Evolutionary conservation across 2,329 filamentous ascomycete genomes (phyloP).

Genomic region (Aspergillus calidoustus): DNA sequence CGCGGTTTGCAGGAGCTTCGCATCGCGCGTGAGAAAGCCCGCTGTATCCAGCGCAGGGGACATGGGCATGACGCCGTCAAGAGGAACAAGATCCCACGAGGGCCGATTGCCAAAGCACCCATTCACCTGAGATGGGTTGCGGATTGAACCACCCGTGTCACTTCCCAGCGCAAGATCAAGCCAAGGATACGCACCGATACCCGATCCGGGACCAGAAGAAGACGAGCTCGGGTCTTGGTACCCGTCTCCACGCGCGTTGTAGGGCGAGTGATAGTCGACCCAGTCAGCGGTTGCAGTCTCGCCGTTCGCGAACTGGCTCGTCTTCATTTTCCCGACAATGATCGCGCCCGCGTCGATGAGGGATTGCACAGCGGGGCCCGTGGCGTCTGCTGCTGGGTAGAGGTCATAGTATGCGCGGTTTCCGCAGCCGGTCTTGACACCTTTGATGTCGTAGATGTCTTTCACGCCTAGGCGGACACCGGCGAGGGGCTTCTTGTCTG

Average conservation of each 20-base stretch:
- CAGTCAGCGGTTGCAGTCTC: conserved; percentile 28
- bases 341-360: conserved; percentile 63
- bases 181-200: conserved; percentile 43
- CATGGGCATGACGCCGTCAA: conserved; percentile 56
- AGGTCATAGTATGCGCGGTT: conserved; percentile 63
- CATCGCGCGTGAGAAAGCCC: conserved; percentile 44
- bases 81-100: conserved; percentile 50
- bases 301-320: conserved; percentile 34
- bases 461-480: conserved; percentile 67
- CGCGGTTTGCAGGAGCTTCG: conserved; percentile 37
- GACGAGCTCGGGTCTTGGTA: conserved; percentile 37
- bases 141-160: conserved; percentile 47
- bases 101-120: conserved; percentile 58
- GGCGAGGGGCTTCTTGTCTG: conserved; percentile 52
- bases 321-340: conserved; percentile 36
- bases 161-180: conserved; percentile 56
- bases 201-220: conserved; percentile 31
- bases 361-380: conserved; percentile 56
- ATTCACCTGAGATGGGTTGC: conserved; percentile 53
- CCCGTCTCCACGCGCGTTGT: conserved; percentile 42
- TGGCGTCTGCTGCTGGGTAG: conserved; percentile 52
- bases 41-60: conserved; percentile 50
- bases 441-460: conserved; percentile 64
- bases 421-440: conserved; percentile 60
- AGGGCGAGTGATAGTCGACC: conserved; percentile 39